Evolutionary conservation across 495 filamentous ascomycete species (phyloP).

Genomic region (Hyaloscypha finlandica): DNA sequence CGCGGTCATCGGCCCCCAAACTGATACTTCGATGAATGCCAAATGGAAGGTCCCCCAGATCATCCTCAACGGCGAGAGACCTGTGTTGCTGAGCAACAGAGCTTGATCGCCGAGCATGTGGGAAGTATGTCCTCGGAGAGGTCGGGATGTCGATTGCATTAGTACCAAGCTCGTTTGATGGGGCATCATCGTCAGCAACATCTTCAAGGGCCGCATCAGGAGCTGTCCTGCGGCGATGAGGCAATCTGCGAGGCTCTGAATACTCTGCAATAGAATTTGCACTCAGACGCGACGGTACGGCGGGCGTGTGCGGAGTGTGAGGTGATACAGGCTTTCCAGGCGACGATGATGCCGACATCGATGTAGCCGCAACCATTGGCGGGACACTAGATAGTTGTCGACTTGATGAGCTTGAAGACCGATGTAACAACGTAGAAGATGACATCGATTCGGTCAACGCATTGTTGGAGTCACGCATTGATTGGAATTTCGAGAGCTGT

Average conservation of each 20-base stretch:
- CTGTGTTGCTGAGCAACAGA: conserved; percentile 75
- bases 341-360: conserved; percentile 82
- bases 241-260: conserved; percentile 40
- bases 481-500: conserved; percentile 74
- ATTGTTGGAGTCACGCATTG: conserved; percentile 84
- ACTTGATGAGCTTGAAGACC: conserved; percentile 81
- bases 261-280: conserved; percentile 86
- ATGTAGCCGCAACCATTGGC: conserved; percentile 77
- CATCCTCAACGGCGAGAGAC: conserved; percentile 50
- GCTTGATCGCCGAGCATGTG: conserved; percentile 67
- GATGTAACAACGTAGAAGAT: conserved; percentile 77
- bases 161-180: conserved; percentile 50
- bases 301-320: conserved; percentile 92
- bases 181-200: conserved; percentile 45
- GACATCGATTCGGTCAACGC: conserved; percentile 86
- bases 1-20: conserved; percentile 67
- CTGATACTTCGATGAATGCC: conserved; percentile 73
- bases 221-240: conserved; percentile 27
- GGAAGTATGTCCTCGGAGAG: conserved; percentile 65
- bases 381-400: conserved; percentile 82
- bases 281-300: conserved; percentile 88
- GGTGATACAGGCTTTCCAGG: conserved; percentile 91
- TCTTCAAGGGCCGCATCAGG: conserved; percentile 30
- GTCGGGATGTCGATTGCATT: conserved; percentile 83
- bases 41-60: conserved; percentile 63